Evolutionary conservation across 2,329 filamentous ascomycete species (phyloP).

Genomic region (Nigrospora sphaerica): DNA sequence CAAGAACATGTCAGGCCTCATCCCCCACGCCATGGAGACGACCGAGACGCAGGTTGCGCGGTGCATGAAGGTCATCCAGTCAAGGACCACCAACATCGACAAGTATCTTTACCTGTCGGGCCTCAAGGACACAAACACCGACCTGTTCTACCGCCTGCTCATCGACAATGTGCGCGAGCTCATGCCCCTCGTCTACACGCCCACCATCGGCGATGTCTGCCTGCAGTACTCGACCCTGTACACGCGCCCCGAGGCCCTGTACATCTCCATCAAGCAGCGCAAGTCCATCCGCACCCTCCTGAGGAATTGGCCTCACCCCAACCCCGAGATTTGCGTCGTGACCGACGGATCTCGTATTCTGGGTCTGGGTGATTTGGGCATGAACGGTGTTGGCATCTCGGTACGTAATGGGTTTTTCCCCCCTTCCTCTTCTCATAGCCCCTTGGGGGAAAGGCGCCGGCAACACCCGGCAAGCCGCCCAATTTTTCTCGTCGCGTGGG

Average conservation of each 20-base stretch:
- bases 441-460: too few species aligned
- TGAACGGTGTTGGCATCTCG: slow-evolving; percentile 97
- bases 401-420: slow-evolving; percentile 38
- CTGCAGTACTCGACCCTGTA: slow-evolving; percentile 94
- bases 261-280: slow-evolving; percentile 91
- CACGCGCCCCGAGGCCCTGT: slow-evolving; percentile 89
- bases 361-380: slow-evolving; percentile 87
- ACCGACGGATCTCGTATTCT: slow-evolving; percentile 92
- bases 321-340: slow-evolving; percentile 93
- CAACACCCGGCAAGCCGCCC: too few species aligned
- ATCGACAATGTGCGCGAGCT: slow-evolving; percentile 71
- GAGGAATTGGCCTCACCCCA: slow-evolving; percentile 82
- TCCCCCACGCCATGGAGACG: slow-evolving; percentile 57
- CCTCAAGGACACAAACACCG: slow-evolving; percentile 67
- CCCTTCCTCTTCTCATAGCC: not conserved
- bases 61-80: slow-evolving; percentile 68
- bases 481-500: too few species aligned
- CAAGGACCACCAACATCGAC: slow-evolving; percentile 64
- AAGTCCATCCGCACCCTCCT: slow-evolving; percentile 85
- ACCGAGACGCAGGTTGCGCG: slow-evolving; percentile 53
- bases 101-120: slow-evolving; percentile 77
- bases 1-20: slow-evolving; percentile 60
- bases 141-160: slow-evolving; percentile 77
- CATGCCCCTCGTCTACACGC: slow-evolving; percentile 81
- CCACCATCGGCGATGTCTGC: slow-evolving; percentile 92